Base-by-base conservation (phyloP, 1,284 basidiomycete species). In the Porogramme epimiltina region DNA sequence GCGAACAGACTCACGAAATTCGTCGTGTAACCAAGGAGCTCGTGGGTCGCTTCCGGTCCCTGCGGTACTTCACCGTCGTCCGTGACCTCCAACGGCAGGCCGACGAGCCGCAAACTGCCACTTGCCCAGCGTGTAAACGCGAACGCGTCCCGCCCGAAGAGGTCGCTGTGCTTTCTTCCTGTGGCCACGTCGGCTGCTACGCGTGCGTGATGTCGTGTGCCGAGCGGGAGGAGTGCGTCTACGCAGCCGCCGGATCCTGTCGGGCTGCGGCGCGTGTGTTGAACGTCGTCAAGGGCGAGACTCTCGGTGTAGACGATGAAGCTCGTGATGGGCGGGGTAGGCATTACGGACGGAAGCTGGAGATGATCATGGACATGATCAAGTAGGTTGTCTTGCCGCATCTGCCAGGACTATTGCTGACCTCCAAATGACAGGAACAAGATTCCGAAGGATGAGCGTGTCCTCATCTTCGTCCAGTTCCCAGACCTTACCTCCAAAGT, bases 381-480 rank as follows among this genome's bases (percentile, higher is more conserved):
- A 86, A 86, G 84, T 89, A 68, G 58, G 85, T 77, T 39, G 3
- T 43, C 19, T 3, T 25, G 23, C 26, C 40, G 33, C 13, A 36
- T 1, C 25, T 25, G 13, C 18, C 10, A 4, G 28, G 4, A 28
- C 6, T 4, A 4, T 19, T 41, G 34, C 26, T 28, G 37, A 45
- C 41, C 26, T 25, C 20, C 41, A 19, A 13, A n/a, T 46, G 20
- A 18, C 61, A 92, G 89, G 64, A 79, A 82, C 47, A 69, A 74
- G 34, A 81, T 95, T 22, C 85, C 89, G 1, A 79, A 82, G 59
- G 75, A 85, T 15, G 93, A 97, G 60, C 86, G 93, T 2, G 81
- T 95, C 13, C 80, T 98, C 36, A 83, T 98, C 47, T 98, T 98
- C 70, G 89, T 96, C 13, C 95, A 98, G 65, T 98, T 96, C 78